Conservation (phyloP, 1,284 basidiomycete species). For the Puccinia triticina region DNA sequence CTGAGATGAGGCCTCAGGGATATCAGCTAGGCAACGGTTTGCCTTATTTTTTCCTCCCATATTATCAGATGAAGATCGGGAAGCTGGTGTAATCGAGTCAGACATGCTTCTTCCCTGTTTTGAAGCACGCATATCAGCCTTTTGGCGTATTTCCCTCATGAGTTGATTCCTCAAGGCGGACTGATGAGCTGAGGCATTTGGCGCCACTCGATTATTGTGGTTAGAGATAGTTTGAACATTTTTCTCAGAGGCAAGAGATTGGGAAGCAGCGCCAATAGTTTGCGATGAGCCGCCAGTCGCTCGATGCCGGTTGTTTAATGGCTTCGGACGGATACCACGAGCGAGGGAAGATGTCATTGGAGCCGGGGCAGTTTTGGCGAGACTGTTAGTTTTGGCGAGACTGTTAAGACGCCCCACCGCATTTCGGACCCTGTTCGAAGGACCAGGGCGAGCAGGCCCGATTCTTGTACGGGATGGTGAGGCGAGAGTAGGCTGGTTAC, state of each 20-base stretch:
- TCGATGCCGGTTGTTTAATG: neutral
- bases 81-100: neutral
- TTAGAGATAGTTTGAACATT: neutral
- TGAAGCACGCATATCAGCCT: neutral
- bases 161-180: constrained; percentile 17
- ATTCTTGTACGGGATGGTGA: constrained; percentile 21
- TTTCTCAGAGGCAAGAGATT: constrained; percentile 5
- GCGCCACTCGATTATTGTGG: neutral
- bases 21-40: neutral
- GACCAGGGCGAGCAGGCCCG: constrained; percentile 6
- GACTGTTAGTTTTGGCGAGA: constrained; percentile 24
- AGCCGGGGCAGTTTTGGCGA: constrained; percentile 13
- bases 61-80: constrained; percentile 6
- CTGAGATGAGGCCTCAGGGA: neutral
- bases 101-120: neutral
- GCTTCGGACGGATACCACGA: constrained; percentile 21
- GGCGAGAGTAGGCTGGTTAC: constrained; percentile 9
- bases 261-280: neutral
- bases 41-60: neutral
- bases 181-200: neutral
- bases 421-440: constrained; percentile 16
- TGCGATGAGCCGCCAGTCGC: neutral
- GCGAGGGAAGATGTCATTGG: constrained; percentile 3
- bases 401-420: constrained; percentile 33
- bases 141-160: constrained; percentile 38